Conservation (phyloP, 257 asterid genomes). For the Vinca minor region DNA sequence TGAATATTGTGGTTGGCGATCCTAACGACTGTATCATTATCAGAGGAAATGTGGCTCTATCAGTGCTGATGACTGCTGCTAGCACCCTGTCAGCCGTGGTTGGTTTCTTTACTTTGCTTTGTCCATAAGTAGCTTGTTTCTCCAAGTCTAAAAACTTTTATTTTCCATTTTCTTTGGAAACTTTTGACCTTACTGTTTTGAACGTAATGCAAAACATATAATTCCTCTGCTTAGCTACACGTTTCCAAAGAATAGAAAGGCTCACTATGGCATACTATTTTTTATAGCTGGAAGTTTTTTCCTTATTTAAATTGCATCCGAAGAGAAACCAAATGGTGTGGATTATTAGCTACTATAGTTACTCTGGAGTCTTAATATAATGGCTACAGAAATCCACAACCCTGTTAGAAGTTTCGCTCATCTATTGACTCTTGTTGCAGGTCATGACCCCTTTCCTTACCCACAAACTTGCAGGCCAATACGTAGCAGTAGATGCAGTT, state of each 20-base stretch:
- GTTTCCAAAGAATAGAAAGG: background rate
- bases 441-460: constrained; percentile 88
- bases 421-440: constrained; percentile 26
- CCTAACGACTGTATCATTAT: constrained; percentile 23
- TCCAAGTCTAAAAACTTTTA: background rate
- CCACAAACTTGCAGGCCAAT: constrained; percentile 83
- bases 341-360: background rate
- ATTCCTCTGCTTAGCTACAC: background rate
- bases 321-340: background rate
- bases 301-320: background rate
- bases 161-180: background rate
- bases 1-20: constrained; percentile 15
- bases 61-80: constrained; percentile 93
- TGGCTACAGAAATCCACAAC: background rate
- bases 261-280: background rate
- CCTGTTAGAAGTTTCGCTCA: background rate
- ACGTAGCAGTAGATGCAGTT: constrained; percentile 72
- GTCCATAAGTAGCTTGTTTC: background rate
- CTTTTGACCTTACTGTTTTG: background rate
- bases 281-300: background rate
- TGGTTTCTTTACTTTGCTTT: constrained; percentile 25
- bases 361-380: background rate
- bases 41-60: constrained; percentile 95
- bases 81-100: constrained; percentile 91
- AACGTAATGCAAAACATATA: background rate